Percentiles rank a stretch among this genome's conserved stretches.
Conservation (phyloP, 805 yeast genomes). For the Zygosaccharomyces rouxii region DNA sequence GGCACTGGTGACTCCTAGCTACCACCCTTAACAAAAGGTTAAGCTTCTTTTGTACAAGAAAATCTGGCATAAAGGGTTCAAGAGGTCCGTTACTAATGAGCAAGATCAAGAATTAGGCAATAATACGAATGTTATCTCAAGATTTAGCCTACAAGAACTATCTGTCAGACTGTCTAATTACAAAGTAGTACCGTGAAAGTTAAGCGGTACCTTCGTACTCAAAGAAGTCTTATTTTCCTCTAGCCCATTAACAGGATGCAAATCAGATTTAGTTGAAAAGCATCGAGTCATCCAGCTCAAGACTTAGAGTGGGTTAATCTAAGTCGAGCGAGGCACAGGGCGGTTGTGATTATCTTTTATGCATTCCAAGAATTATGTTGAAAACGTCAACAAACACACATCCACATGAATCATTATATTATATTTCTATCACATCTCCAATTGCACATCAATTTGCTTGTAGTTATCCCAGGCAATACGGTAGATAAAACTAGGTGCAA, state of each 20-base stretch:
- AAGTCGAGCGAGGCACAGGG: slow-evolving; percentile 68
- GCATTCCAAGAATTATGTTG: neutral
- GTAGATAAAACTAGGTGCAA: slow-evolving; percentile 92
- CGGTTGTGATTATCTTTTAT: slow-evolving; percentile 17
- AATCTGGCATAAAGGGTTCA: neutral
- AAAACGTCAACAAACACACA: neutral
- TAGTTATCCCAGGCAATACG: slow-evolving; percentile 94
- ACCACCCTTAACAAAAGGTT: too few species aligned
- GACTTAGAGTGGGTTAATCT: slow-evolving; percentile 35
- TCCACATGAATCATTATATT: slow-evolving; percentile 4
- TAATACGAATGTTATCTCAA: neutral
- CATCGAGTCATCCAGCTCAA: slow-evolving; percentile 56
- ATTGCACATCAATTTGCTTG: slow-evolving; percentile 72
- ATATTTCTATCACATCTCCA: slow-evolving; percentile 30
- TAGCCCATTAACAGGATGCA: slow-evolving; percentile 43
- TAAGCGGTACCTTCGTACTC: slow-evolving; percentile 51
- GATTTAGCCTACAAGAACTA: neutral
- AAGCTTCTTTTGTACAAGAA: neutral
- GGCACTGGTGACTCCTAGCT: too few species aligned
- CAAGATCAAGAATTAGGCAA: neutral
- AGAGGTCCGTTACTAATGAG: neutral
- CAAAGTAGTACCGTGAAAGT: slow-evolving; percentile 22
- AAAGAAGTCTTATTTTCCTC: slow-evolving; percentile 43
- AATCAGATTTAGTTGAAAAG: neutral
- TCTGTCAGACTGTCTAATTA: slow-evolving; percentile 32